phyloP scores from a whole-genome alignment of 306 rosid genomes.

The Crataegus laevigata region DNA sequence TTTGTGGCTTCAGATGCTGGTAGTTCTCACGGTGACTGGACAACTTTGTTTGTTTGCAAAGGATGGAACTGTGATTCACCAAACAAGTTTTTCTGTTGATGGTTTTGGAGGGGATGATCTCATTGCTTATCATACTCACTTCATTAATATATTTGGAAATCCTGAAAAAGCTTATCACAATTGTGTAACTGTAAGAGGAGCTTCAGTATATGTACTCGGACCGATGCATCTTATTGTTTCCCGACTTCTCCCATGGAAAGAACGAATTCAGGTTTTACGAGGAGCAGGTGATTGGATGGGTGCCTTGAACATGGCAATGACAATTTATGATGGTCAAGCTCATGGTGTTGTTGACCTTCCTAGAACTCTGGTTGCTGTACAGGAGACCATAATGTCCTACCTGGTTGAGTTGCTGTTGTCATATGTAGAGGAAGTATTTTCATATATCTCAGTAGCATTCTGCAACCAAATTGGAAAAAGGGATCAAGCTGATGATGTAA shows the following conservation, averaged over 20 bases:
- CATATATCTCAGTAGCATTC: conserved; percentile 88
- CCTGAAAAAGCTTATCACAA: conserved; percentile 95
- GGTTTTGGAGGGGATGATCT: conserved; percentile 72
- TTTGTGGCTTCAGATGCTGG: conserved; percentile 73
- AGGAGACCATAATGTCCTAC: conserved; percentile 85
- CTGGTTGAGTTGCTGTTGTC: conserved; percentile 83
- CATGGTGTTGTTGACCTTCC: conserved; percentile 97
- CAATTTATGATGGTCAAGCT: conserved; percentile 89
- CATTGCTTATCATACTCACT: conserved; percentile 76
- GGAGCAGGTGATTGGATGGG: conserved; percentile 99
- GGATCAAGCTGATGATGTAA: conserved; percentile 39
- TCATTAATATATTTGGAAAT: conserved; percentile 67
- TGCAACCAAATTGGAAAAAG: conserved; percentile 76
- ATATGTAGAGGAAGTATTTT: conserved; percentile 92
- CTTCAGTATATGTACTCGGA: conserved; percentile 84
- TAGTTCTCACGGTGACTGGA: conserved; percentile 66
- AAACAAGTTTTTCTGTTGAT: conserved; percentile 68
- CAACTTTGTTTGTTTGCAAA: conserved; percentile 72
- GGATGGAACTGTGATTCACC: conserved; percentile 92
- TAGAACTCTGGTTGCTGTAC: conserved; percentile 80
- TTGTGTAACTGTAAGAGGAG: conserved; percentile 82
- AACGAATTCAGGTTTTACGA: conserved; percentile 71
- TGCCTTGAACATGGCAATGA: conserved; percentile 89
- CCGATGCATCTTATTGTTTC: conserved; percentile 69
- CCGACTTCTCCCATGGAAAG: conserved; percentile 98